Evolutionary conservation across 192 early-diverging fungal species (phyloP).

Genomic region (Mortierella alpina): DNA sequence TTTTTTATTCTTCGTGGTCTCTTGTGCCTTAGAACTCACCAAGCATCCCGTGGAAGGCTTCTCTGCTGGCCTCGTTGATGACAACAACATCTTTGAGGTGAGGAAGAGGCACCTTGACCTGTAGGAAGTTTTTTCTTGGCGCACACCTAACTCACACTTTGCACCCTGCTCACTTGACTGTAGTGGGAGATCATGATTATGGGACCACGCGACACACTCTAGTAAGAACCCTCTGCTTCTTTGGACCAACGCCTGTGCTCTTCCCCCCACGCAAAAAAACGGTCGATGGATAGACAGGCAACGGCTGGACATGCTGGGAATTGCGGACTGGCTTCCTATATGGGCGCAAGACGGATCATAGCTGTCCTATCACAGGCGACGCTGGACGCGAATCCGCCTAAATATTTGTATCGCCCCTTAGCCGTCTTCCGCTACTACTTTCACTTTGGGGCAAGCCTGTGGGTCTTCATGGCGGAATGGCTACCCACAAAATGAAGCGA

Average conservation of each 20-base stretch:
- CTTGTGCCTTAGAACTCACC: conserved; percentile 69
- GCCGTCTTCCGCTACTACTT: no score
- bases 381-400: no score
- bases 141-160: neutral
- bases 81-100: conserved; percentile 90
- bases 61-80: conserved; percentile 90
- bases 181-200: conserved; percentile 93
- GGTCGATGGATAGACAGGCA: neutral
- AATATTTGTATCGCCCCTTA: no score
- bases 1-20: neutral
- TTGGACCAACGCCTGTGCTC: neutral
- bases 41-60: conserved; percentile 83
- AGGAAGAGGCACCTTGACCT: conserved; percentile 5
- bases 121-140: conserved; percentile 7
- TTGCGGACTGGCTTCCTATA: no score
- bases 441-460: no score
- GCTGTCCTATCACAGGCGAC: no score
- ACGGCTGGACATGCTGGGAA: neutral
- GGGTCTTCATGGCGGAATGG: no score
- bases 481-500: no score
- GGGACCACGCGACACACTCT: conserved; percentile 87
- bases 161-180: neutral
- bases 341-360: no score
- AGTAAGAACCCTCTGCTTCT: conserved; percentile 64
- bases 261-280: no score